Evolutionary conservation across 768 basidiomycete genomes (phyloP).

Genomic region (Boletus vermiculosoides): DNA sequence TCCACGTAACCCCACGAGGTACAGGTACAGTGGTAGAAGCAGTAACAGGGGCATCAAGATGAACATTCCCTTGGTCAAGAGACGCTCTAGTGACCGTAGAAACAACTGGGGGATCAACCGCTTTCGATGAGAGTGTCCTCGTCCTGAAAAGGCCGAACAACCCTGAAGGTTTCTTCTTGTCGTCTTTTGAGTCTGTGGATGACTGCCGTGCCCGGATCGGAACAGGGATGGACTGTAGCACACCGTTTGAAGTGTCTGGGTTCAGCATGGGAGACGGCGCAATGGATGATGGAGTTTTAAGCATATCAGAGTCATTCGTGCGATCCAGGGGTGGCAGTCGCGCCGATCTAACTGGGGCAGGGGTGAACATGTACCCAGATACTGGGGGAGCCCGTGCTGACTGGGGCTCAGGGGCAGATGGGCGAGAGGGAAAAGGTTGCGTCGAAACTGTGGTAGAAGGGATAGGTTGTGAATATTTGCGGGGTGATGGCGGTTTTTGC

Average conservation of each 20-base stretch:
- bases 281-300: conserved; percentile 66
- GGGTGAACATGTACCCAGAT: conserved; percentile 33
- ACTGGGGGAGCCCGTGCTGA: conserved; percentile 27
- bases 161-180: conserved; percentile 32
- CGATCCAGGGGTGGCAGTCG: conserved; percentile 30
- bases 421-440: conserved; percentile 31
- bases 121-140: conserved; percentile 33
- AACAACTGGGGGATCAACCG: conserved; percentile 22
- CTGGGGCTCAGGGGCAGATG: conserved; percentile 18
- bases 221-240: conserved; percentile 7
- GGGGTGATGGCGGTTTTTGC: conserved; percentile 30
- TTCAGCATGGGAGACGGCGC: conserved; percentile 48
- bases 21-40: conserved; percentile 3
- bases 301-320: conserved; percentile 48
- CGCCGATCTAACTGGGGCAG: conserved; percentile 29
- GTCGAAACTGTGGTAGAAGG: conserved; percentile 23
- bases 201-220: conserved; percentile 24
- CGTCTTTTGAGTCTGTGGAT: conserved; percentile 35
- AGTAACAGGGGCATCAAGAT: conserved; percentile 6
- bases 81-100: conserved; percentile 20
- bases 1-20: conserved; percentile 14
- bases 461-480: conserved; percentile 30
- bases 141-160: conserved; percentile 32
- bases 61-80: conserved; percentile 21
- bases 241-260: conserved; percentile 22